phyloP scores from a whole-genome alignment of 331 rosid genomes.

The Quercus phellos region DNA sequence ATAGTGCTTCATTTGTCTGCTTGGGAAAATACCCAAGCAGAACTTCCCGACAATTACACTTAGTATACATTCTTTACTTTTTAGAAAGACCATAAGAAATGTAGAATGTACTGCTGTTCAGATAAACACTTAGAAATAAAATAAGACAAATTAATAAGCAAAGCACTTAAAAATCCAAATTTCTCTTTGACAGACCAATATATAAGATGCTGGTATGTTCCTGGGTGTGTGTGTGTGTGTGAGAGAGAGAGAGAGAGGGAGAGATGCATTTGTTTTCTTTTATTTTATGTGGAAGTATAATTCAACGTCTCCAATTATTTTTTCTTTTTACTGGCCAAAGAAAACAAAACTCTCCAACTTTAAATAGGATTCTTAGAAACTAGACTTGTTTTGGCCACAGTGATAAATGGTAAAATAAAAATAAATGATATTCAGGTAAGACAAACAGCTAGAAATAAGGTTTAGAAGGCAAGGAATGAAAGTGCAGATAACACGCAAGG shows the following conservation, averaged over 20 bases:
- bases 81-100: slow-evolving; percentile 12
- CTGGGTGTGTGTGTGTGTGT: neutral
- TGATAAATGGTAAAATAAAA: neutral
- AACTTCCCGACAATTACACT: neutral
- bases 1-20: slow-evolving; percentile 3
- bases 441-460: neutral
- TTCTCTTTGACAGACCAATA: neutral
- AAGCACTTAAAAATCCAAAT: neutral
- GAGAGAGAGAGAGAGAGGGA: neutral
- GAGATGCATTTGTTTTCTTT: neutral
- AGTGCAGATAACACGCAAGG: neutral
- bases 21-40: slow-evolving; percentile 2
- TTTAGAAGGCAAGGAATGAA: neutral
- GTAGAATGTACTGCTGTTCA: neutral
- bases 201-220: neutral
- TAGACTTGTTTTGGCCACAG: neutral
- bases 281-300: neutral
- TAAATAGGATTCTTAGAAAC: neutral
- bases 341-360: neutral
- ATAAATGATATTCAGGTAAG: slow-evolving; percentile 12
- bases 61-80: neutral
- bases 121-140: neutral
- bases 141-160: neutral
- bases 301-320: neutral
- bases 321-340: neutral